A percentile compares a stretch with the other conserved stretches of the same genome.
phyloP scores from a whole-genome alignment of 768 basidiomycete genomes.

The Mycena floridula region DNA sequence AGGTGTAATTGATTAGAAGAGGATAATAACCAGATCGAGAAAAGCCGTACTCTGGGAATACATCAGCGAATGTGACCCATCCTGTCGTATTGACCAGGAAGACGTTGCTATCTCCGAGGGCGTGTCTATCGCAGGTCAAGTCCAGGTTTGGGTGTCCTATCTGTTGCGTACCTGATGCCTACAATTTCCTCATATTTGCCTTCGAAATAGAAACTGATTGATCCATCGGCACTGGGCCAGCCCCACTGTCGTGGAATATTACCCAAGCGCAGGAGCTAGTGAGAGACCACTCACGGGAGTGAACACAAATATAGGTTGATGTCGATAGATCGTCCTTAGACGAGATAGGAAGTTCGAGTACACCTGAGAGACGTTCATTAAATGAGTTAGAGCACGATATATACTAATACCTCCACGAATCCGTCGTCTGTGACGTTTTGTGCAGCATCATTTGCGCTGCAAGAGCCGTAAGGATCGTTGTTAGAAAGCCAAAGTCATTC shows the following conservation, averaged over 20 bases:
- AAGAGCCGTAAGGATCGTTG: background rate
- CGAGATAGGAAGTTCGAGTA: conserved; percentile 40
- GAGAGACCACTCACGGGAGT: conserved; percentile 36
- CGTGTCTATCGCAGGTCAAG: no score
- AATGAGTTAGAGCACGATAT: background rate
- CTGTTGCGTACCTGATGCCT: conserved; percentile 22
- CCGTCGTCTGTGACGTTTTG: conserved; percentile 39
- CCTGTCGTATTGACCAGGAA: conserved; percentile 52
- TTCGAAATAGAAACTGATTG: conserved; percentile 36
- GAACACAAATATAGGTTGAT: conserved; percentile 46
- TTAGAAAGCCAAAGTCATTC: conserved; percentile 4
- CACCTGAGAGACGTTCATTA: conserved; percentile 22
- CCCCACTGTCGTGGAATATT: conserved; percentile 35
- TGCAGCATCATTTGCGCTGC: conserved; percentile 49
- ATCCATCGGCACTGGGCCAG: conserved; percentile 47
- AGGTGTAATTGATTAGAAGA: background rate
- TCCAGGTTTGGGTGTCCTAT: background rate
- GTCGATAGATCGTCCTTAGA: conserved; percentile 35
- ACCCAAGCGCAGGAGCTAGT: background rate
- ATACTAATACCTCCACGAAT: conserved; percentile 40
- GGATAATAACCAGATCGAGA: background rate
- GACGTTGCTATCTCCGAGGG: conserved; percentile 37
- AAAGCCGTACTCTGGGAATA: conserved; percentile 33
- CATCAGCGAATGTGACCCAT: conserved; percentile 46
- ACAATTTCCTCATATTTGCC: conserved; percentile 43